Evolutionary conservation across 768 basidiomycete species (phyloP).

Genomic region (Tulasnella sp.): DNA sequence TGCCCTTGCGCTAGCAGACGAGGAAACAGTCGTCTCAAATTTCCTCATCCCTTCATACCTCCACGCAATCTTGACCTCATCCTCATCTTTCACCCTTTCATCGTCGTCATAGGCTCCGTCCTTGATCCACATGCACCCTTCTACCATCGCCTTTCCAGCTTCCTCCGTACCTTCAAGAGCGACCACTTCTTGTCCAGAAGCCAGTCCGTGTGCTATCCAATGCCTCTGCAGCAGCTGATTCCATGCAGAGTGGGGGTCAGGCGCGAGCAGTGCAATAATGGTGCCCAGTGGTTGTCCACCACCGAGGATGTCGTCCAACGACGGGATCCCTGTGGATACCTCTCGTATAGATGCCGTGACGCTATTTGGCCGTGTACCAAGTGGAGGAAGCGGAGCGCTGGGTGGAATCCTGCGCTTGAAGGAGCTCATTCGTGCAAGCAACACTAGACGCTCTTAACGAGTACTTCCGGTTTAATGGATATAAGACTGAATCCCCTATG

Average conservation of each 20-base stretch:
- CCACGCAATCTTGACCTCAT: conserved; percentile 92
- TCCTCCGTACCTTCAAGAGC: conserved; percentile 47
- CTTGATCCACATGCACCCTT: conserved; percentile 70
- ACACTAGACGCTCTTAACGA: too few species aligned
- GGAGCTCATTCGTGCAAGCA: conserved; percentile 36
- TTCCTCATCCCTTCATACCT: conserved; percentile 88
- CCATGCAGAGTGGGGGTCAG: conserved; percentile 32
- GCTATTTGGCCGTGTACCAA: conserved; percentile 4
- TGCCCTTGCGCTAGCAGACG: conserved; percentile 20
- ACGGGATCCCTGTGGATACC: conserved; percentile 76
- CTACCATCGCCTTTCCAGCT: conserved; percentile 39
- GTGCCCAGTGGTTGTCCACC: conserved; percentile 62
- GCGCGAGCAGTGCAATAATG: conserved; percentile 26
- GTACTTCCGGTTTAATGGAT: too few species aligned
- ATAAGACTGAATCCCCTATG: too few species aligned
- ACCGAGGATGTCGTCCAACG: conserved; percentile 89
- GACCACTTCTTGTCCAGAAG: conserved; percentile 53
- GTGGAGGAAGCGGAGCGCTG: conserved; percentile 31
- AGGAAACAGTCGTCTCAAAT: conserved; percentile 73
- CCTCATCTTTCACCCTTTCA: conserved; percentile 26
- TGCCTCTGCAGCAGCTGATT: conserved; percentile 45
- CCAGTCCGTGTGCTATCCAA: conserved; percentile 79
- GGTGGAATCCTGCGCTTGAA: conserved; percentile 56
- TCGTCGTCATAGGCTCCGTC: conserved; percentile 22
- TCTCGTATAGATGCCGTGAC: conserved; percentile 26